Evolutionary conservation across 768 basidiomycete species (phyloP).

Genomic region (Lactifluus piperatus): DNA sequence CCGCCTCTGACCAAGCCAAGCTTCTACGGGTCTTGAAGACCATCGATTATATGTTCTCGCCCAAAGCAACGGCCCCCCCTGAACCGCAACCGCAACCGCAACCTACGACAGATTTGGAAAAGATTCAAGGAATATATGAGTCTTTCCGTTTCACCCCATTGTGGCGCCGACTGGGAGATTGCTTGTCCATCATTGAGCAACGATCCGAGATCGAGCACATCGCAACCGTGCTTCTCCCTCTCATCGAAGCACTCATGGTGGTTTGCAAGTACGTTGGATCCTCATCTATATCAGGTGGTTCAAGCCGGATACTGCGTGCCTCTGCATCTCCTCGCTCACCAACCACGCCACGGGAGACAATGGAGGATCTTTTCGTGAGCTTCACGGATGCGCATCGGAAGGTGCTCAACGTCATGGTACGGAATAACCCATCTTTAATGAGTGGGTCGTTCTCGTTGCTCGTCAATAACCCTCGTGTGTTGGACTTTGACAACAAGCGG

Average conservation of each 20-base stretch:
- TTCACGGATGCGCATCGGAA: conserved; percentile 94
- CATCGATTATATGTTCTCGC: conserved; percentile 92
- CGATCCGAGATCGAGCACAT: conserved; percentile 77
- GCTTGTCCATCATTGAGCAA: conserved; percentile 74
- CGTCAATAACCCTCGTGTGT: conserved; percentile 89
- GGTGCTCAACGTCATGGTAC: conserved; percentile 93
- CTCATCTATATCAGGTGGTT: conserved; percentile 38
- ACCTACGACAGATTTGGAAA: conserved; percentile 55
- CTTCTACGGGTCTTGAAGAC: conserved; percentile 92
- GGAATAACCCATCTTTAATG: conserved; percentile 97
- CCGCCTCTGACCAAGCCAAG: conserved; percentile 95
- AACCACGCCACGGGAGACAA: conserved; percentile 59
- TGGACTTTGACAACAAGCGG: conserved; percentile 99
- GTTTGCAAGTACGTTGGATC: conserved; percentile 92
- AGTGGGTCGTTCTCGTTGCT: conserved; percentile 96
- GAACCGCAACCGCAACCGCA: conserved; percentile 29
- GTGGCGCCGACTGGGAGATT: conserved; percentile 87
- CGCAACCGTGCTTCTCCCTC: conserved; percentile 84
- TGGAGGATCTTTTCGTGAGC: conserved; percentile 85
- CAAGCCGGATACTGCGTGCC: conserved; percentile 47
- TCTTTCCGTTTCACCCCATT: conserved; percentile 84
- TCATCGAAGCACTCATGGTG: conserved; percentile 97
- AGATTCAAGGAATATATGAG: conserved; percentile 82
- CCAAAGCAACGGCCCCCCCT: conserved; percentile 35
- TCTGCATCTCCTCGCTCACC: conserved; percentile 62